phyloP scores from a whole-genome alignment of 2,329 filamentous ascomycete species.

The Fusarium heterosporum region DNA sequence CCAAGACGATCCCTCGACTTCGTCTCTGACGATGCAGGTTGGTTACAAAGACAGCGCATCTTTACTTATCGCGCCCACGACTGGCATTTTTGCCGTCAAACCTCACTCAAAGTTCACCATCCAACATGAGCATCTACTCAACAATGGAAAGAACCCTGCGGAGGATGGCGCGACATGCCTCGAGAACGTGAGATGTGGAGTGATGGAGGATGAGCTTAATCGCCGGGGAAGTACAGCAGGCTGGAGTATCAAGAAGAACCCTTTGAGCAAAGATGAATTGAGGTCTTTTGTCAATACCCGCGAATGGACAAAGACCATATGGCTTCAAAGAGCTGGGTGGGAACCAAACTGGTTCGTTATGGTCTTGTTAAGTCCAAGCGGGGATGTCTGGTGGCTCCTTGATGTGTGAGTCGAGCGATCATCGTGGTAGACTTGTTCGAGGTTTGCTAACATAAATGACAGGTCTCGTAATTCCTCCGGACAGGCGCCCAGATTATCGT shows the following conservation, averaged over 20 bases:
- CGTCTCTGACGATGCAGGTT: conserved; percentile 75
- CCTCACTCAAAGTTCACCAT: conserved; percentile 69
- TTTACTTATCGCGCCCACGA: conserved; percentile 79
- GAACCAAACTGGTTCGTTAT: conserved; percentile 77
- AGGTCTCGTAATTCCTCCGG: conserved; percentile 47
- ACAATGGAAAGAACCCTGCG: conserved; percentile 66
- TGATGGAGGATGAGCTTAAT: conserved; percentile 70
- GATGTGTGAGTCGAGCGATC: conserved; percentile 63
- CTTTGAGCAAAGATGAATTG: conserved; percentile 65
- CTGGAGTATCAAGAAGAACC: conserved; percentile 67
- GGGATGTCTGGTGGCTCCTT: conserved; percentile 84
- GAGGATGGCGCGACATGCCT: conserved; percentile 69
- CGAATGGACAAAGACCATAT: conserved; percentile 72
- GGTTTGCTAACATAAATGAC: conserved; percentile 29
- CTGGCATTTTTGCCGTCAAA: conserved; percentile 78
- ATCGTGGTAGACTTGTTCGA: neutral
- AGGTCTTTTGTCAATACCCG: conserved; percentile 72
- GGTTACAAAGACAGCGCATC: conserved; percentile 70
- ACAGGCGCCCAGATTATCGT: conserved; percentile 49
- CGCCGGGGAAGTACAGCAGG: conserved; percentile 71
- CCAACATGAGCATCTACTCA: conserved; percentile 73
- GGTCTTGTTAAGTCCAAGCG: conserved; percentile 75
- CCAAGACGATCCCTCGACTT: conserved; percentile 72
- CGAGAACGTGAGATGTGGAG: conserved; percentile 71
- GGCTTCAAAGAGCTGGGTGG: conserved; percentile 81